A percentile compares a stretch with the other conserved stretches of the same genome.
Evolutionary conservation across 371 early-diverging fungal genomes (phyloP).

Genomic region (Fennellomyces sp.): DNA sequence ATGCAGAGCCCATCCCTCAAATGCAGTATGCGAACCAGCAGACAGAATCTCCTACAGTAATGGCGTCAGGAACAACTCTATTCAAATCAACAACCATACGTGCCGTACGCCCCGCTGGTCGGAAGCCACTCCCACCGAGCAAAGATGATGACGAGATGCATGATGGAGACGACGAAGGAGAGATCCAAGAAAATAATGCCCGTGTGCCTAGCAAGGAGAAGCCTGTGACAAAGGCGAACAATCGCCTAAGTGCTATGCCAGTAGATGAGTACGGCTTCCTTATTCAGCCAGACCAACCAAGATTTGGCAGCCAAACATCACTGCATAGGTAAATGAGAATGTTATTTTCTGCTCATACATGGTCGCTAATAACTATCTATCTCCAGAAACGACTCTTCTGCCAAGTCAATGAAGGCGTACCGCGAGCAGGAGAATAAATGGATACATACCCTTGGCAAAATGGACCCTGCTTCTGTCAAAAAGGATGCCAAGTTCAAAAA

Average conservation of each 20-base stretch:
- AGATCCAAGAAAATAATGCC: background rate
- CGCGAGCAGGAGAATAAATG: slow-evolving; percentile 57
- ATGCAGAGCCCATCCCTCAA: background rate
- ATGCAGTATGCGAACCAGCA: slow-evolving; percentile 4
- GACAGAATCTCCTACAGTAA: slow-evolving; percentile 11
- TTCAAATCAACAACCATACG: slow-evolving; percentile 8
- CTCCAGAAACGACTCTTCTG: slow-evolving; percentile 31
- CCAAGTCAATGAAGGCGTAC: slow-evolving; percentile 48
- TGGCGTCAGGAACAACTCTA: slow-evolving; percentile 3
- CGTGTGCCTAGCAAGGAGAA: background rate
- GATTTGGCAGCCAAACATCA: background rate
- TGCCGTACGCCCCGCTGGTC: slow-evolving; percentile 4
- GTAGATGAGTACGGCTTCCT: slow-evolving; percentile 66
- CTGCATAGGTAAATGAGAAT: slow-evolving; percentile 4
- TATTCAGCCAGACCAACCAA: slow-evolving; percentile 23
- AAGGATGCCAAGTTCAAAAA: slow-evolving; percentile 63
- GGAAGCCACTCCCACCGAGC: background rate
- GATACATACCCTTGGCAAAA: slow-evolving; percentile 41
- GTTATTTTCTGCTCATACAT: no score
- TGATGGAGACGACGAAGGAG: slow-evolving; percentile 19
- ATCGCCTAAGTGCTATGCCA: slow-evolving; percentile 1
- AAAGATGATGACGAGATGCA: slow-evolving; percentile 12
- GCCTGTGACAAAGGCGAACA: background rate
- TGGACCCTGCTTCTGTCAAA: slow-evolving; percentile 50
- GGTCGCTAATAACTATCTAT: background rate